Percentiles rank a stretch among this genome's conserved stretches.
phyloP scores from a whole-genome alignment of 2,329 filamentous ascomycete species.

The Didymella exigua region DNA sequence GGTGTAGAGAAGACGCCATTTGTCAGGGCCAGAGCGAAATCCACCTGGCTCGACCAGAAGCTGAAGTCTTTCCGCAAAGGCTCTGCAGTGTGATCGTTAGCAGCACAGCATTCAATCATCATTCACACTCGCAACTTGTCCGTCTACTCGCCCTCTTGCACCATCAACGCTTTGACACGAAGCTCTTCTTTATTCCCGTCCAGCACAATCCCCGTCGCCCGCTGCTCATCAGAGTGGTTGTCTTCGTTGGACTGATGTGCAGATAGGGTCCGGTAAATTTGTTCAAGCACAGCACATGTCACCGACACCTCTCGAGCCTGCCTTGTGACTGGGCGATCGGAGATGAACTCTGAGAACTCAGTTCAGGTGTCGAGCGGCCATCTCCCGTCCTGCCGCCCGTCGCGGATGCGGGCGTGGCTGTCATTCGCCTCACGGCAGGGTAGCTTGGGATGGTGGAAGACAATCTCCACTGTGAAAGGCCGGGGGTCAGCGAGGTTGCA shows the following conservation, averaged over 20 bases:
- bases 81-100: background rate
- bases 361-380: background rate
- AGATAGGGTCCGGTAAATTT: background rate
- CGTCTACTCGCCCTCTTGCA: background rate
- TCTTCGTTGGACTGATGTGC: too few relatives aligned
- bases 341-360: background rate
- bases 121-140: background rate
- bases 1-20: slow-evolving; percentile 60
- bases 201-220: too few relatives aligned
- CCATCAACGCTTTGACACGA: background rate
- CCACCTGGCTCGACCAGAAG: slow-evolving; percentile 23
- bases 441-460: background rate
- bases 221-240: too few relatives aligned
- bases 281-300: background rate
- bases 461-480: background rate
- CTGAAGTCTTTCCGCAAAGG: slow-evolving; percentile 14
- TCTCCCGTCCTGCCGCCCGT: background rate
- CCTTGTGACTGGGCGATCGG: background rate
- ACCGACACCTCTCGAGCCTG: background rate
- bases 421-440: background rate
- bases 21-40: slow-evolving; percentile 23
- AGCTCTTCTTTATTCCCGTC: too few relatives aligned
- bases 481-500: background rate
- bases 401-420: background rate
- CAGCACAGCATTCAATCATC: background rate